A percentile compares a stretch with the other conserved stretches of the same genome.
These are phyloP conservation scores for Gracilaria vermiculophylla DNA, from an alignment of 23 red algal species.

Conservation along the genomic window DNA sequence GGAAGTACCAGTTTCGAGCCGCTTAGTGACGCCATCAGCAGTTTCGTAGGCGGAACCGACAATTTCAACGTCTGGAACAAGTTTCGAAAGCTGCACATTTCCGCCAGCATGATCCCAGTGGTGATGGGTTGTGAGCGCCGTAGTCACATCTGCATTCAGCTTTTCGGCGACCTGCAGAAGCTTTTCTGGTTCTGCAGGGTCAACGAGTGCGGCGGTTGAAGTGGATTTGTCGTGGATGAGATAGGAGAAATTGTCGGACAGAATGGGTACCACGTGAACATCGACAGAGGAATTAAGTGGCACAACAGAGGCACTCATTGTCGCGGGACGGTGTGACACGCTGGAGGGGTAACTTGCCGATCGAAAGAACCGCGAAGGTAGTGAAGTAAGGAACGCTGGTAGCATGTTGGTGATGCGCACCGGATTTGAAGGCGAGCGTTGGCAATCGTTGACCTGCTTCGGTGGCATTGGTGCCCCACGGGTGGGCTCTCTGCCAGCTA, in stretches of 20 bases:
- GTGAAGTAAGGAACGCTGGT: background rate
- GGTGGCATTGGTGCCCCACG: too few relatives aligned
- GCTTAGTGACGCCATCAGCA: conserved; percentile 43
- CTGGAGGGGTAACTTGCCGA: background rate
- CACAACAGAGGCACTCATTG: background rate
- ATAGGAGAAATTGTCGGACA: conserved; percentile 91
- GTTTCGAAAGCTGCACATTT: conserved; percentile 76
- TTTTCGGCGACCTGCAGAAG: conserved; percentile 55
- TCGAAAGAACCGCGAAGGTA: background rate
- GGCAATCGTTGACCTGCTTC: too few relatives aligned
- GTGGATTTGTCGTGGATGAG: conserved; percentile 71
- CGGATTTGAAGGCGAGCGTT: too few relatives aligned
- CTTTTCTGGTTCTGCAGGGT: conserved; percentile 75
- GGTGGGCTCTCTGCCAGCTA: too few relatives aligned
- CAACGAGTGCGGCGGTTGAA: conserved; percentile 74
- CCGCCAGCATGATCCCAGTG: conserved; percentile 98
- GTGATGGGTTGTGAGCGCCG: conserved; percentile 84
- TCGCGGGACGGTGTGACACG: background rate
- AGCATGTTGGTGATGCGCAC: background rate
- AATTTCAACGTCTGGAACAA: conserved; percentile 72
- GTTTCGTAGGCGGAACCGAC: conserved; percentile 75
- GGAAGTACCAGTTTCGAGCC: conserved; percentile 61
- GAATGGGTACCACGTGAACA: conserved; percentile 63
- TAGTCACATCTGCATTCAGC: conserved; percentile 42
- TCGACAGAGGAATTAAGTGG: conserved; percentile 42